These are phyloP conservation scores for Candida succiphila DNA, from an alignment of 805 yeast species.

Conservation along the genomic window DNA sequence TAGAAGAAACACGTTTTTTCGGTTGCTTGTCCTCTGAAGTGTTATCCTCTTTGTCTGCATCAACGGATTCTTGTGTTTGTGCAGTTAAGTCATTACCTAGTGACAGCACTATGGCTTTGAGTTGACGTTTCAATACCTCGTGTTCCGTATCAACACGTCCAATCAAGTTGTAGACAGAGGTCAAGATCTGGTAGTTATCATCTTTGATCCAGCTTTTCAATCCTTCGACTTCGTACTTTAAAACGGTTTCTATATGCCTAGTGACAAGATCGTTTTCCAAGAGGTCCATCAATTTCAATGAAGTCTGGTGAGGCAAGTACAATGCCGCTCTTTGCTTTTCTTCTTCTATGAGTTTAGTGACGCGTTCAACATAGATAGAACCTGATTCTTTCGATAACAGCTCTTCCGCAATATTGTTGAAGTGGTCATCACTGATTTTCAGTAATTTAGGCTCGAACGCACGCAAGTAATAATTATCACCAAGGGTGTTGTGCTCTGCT, in stretches of 20 bases:
- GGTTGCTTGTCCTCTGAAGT: constrained; percentile 3
- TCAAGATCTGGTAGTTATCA: constrained; percentile 31
- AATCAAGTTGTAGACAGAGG: constrained; percentile 37
- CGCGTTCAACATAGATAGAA: constrained; percentile 40
- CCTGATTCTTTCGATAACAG: constrained; percentile 37
- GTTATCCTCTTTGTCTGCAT: not conserved
- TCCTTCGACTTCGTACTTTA: constrained; percentile 45
- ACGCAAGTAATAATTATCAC: constrained; percentile 53
- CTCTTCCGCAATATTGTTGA: constrained; percentile 34
- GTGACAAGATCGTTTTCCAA: constrained; percentile 53
- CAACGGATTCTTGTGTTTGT: constrained; percentile 14
- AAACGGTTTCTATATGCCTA: constrained; percentile 44
- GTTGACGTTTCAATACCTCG: constrained; percentile 35
- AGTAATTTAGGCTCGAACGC: constrained; percentile 61
- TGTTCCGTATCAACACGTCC: constrained; percentile 44
- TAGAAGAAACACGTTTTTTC: constrained; percentile 8
- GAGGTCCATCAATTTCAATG: constrained; percentile 41
- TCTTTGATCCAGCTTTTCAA: constrained; percentile 45
- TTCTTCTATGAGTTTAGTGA: constrained; percentile 43
- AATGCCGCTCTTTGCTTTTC: constrained; percentile 50
- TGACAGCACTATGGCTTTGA: constrained; percentile 33
- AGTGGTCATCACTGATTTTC: constrained; percentile 45
- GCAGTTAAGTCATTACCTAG: constrained; percentile 33
- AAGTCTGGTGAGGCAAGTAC: constrained; percentile 44
- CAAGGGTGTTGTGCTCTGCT: constrained; percentile 9